Percentiles rank a stretch among this genome's conserved stretches.
These are phyloP conservation scores for Exophiala phaeomuriformis DNA, from an alignment of 2,329 filamentous ascomycete species.

Conservation along the genomic window DNA sequence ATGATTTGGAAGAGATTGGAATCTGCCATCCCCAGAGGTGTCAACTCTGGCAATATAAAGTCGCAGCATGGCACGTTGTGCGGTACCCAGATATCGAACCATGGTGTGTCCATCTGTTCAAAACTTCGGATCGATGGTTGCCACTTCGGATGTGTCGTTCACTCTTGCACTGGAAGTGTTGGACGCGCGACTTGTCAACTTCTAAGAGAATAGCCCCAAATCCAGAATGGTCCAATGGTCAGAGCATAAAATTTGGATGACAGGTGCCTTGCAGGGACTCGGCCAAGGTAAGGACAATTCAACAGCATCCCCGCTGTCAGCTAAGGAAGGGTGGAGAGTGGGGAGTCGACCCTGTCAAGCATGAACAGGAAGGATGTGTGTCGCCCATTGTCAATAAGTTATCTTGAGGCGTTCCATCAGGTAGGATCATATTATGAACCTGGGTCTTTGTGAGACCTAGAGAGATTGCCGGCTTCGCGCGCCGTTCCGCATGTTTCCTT, in stretches of 20 bases:
- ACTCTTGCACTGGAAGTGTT: not conserved
- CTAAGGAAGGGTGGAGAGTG: not conserved
- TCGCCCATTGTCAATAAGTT: not conserved
- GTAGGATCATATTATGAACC: too few species aligned
- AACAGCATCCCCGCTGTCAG: not conserved
- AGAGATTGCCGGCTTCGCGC: not conserved
- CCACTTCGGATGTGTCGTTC: slow-evolving; percentile 1
- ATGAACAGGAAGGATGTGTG: not conserved
- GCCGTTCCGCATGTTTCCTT: not conserved
- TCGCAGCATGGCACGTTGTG: not conserved
- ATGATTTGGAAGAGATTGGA: not conserved
- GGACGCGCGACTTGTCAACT: not conserved
- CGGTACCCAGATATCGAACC: not conserved
- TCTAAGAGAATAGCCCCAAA: not conserved
- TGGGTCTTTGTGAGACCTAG: not conserved
- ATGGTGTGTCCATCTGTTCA: not conserved
- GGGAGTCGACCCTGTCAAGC: not conserved
- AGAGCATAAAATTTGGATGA: not conserved
- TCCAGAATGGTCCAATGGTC: not conserved
- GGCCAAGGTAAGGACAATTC: not conserved
- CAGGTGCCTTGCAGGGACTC: not conserved
- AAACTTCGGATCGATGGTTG: not conserved
- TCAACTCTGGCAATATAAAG: slow-evolving; percentile 1
- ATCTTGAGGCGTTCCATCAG: not conserved
- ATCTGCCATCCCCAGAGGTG: not conserved